Percentiles rank a stretch among this genome's conserved stretches.
These are phyloP conservation scores for Salix arbutifolia DNA, from an alignment of 345 rosid genomes.

Conservation along the genomic window DNA sequence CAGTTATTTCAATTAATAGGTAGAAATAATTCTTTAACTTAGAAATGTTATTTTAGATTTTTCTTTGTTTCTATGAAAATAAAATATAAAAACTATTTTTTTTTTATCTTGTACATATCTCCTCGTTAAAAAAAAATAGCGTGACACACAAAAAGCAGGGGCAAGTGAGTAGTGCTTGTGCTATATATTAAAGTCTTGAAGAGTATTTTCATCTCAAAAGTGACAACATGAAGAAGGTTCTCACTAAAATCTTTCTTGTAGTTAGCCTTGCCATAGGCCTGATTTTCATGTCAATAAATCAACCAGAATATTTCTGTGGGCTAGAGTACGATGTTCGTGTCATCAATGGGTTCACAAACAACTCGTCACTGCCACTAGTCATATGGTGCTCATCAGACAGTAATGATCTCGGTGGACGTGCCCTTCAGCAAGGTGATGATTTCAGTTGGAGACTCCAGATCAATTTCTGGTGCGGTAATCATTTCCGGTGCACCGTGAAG, in stretches of 20 bases:
- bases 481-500: conserved; percentile 66
- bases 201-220: not conserved
- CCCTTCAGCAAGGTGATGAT: conserved; percentile 89
- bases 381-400: conserved; percentile 74
- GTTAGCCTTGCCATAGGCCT: conserved; percentile 19
- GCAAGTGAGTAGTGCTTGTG: too few species aligned
- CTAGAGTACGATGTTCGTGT: conserved; percentile 68
- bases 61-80: too few species aligned
- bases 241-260: conserved; percentile 16
- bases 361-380: conserved; percentile 79
- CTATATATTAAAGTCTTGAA: not conserved
- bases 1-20: too few species aligned
- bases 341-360: conserved; percentile 73
- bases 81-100: too few species aligned
- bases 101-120: too few species aligned
- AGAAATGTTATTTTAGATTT: too few species aligned
- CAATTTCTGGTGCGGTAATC: conserved; percentile 38
- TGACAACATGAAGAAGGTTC: conserved; percentile 43
- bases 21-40: too few species aligned
- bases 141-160: too few species aligned
- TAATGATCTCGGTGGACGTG: conserved; percentile 82
- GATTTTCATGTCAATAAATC: conserved; percentile 24
- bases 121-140: too few species aligned
- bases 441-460: conserved; percentile 63
- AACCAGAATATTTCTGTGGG: conserved; percentile 34